Evolutionary conservation across 805 yeast species (phyloP).

Genomic region (Yueomyces sp.): DNA sequence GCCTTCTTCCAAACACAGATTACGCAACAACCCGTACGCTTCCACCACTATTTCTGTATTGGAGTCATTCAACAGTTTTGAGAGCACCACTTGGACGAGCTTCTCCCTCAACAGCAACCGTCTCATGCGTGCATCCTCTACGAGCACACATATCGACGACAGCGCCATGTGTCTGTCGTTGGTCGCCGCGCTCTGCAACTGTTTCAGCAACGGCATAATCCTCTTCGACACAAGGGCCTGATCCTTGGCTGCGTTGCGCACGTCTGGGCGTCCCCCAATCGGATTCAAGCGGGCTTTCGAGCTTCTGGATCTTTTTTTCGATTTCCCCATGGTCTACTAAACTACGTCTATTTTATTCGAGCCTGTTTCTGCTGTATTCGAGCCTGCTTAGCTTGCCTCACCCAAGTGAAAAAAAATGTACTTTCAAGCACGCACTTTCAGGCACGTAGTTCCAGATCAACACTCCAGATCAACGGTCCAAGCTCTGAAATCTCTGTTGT

Average conservation of each 20-base stretch:
- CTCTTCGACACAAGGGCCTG: constrained; percentile 38
- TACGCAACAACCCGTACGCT: constrained; percentile 69
- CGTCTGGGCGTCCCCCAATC: constrained; percentile 11
- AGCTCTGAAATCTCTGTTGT: no score
- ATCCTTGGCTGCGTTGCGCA: constrained; percentile 24
- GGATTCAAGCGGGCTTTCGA: constrained; percentile 29
- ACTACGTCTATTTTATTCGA: no score
- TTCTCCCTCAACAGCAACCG: constrained; percentile 55
- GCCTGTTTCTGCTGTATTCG: no score
- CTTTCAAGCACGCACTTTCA: no score
- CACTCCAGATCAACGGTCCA: no score
- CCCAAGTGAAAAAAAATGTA: no score
- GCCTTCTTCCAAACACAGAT: constrained; percentile 76
- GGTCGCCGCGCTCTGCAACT: constrained; percentile 46
- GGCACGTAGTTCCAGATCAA: no score
- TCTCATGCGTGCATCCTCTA: constrained; percentile 57
- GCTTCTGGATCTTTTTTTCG: constrained; percentile 51
- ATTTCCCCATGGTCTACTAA: constrained; percentile 46
- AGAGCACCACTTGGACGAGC: constrained; percentile 48
- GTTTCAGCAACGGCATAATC: constrained; percentile 53
- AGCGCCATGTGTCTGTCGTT: constrained; percentile 72
- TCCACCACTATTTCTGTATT: constrained; percentile 70
- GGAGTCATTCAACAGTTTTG: constrained; percentile 50
- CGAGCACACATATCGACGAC: constrained; percentile 54
- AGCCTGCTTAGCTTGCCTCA: no score